Percentiles rank a stretch among this genome's conserved stretches.
Evolutionary conservation across 2,329 filamentous ascomycete genomes (phyloP).

Genomic region (Dissoconium aciculare): DNA sequence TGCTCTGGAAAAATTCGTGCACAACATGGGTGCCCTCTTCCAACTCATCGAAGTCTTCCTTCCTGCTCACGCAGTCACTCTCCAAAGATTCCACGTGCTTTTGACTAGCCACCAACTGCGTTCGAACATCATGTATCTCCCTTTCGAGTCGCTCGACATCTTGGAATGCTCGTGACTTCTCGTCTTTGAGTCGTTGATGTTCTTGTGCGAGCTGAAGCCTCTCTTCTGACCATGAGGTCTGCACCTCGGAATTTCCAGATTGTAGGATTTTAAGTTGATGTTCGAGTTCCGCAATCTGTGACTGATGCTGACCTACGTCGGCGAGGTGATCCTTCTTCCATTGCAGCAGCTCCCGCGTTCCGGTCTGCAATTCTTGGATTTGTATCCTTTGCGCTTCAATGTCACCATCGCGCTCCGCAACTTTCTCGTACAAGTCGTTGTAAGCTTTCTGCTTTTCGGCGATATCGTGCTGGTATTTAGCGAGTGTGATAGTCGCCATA

Average conservation of each 20-base stretch:
- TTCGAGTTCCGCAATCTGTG: neutral
- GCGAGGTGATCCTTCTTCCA: constrained; percentile 1
- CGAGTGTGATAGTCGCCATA: constrained; percentile 1
- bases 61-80: constrained; percentile 1
- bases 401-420: constrained; percentile 1
- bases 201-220: constrained; percentile 1
- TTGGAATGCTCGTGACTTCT: constrained; percentile 1
- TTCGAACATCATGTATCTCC: neutral
- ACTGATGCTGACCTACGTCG: neutral
- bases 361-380: neutral
- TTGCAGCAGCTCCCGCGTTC: constrained; percentile 1
- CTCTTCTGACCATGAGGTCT: neutral
- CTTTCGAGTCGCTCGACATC: neutral
- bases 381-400: constrained; percentile 1
- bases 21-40: neutral
- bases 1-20: neutral
- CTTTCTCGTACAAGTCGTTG: constrained; percentile 4
- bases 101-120: constrained; percentile 2
- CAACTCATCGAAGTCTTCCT: neutral
- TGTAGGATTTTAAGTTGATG: neutral
- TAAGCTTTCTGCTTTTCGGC: constrained; percentile 3
- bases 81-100: constrained; percentile 1
- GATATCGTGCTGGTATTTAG: neutral
- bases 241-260: neutral
- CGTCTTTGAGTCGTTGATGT: neutral